phyloP scores from a whole-genome alignment of 1,284 basidiomycete genomes.

The Malassezia restricta region DNA sequence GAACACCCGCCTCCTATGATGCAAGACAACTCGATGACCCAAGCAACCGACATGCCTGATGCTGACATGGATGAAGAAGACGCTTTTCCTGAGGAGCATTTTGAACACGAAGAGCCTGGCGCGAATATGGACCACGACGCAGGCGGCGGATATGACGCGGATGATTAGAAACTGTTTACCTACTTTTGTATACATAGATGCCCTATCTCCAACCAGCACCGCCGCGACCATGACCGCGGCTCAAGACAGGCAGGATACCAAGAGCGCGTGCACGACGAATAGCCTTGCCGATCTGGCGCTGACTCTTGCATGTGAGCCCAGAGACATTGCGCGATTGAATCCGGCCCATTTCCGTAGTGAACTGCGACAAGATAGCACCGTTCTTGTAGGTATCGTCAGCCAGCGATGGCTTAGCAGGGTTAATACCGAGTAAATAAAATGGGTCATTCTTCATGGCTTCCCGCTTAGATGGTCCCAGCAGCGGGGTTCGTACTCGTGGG shows the following conservation, averaged over 20 bases:
- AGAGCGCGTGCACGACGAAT: constrained; percentile 83
- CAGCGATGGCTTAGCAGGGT: constrained; percentile 40
- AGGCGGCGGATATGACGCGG: background rate
- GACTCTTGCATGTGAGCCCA: constrained; percentile 65
- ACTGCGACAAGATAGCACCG: constrained; percentile 57
- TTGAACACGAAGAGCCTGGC: constrained; percentile 11
- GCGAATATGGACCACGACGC: constrained; percentile 6
- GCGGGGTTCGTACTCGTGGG: constrained; percentile 14
- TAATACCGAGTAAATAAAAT: constrained; percentile 47
- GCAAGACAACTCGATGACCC: background rate
- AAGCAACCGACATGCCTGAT: background rate
- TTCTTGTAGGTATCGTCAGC: constrained; percentile 54
- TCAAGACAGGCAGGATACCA: constrained; percentile 61
- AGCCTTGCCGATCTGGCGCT: constrained; percentile 71
- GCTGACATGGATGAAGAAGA: constrained; percentile 9
- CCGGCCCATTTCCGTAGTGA: constrained; percentile 72
- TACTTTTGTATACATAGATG: background rate
- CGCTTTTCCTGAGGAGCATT: constrained; percentile 17
- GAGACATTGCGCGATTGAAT: constrained; percentile 62
- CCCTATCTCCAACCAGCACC: constrained; percentile 1
- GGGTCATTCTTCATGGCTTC: constrained; percentile 50
- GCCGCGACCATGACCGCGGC: constrained; percentile 20
- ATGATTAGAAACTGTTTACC: no score
- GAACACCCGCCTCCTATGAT: background rate
- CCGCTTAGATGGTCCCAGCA: constrained; percentile 28